Evolutionary conservation across 2,329 filamentous ascomycete species (phyloP).

Genomic region (Chaetomiaceae sp.): DNA sequence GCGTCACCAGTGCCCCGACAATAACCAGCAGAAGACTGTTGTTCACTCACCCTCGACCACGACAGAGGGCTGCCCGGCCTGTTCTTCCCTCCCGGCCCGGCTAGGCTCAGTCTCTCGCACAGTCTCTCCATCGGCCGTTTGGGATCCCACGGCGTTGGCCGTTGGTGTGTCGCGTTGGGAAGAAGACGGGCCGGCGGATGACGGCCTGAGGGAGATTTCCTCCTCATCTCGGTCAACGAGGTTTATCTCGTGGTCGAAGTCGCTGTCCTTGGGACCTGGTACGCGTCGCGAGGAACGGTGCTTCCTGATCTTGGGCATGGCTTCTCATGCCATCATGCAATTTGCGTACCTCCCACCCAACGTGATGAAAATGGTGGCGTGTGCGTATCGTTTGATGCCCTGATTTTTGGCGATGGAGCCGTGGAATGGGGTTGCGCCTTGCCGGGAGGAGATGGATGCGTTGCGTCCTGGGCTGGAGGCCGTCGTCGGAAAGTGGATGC

Average conservation of each 20-base stretch:
- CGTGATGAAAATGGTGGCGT: background rate
- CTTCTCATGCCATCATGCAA: slow-evolving; percentile 19
- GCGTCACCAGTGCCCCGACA: background rate
- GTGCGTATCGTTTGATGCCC: background rate
- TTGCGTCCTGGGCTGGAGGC: too few species aligned
- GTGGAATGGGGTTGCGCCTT: background rate
- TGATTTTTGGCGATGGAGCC: too few species aligned
- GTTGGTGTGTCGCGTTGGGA: slow-evolving; percentile 4
- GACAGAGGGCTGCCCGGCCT: slow-evolving; percentile 15
- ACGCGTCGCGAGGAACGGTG: slow-evolving; percentile 52
- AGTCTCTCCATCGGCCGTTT: background rate
- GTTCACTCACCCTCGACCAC: slow-evolving; percentile 22
- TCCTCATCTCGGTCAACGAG: slow-evolving; percentile 47
- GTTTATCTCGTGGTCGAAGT: slow-evolving; percentile 67
- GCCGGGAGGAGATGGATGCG: background rate
- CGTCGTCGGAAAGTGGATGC: too few species aligned
- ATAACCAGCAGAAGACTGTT: background rate
- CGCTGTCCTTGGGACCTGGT: slow-evolving; percentile 50
- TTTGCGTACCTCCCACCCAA: slow-evolving; percentile 7
- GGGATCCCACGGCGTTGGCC: background rate
- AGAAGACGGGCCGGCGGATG: slow-evolving; percentile 16
- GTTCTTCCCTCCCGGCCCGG: background rate
- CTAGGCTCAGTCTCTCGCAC: background rate
- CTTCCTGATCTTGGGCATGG: slow-evolving; percentile 39
- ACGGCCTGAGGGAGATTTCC: slow-evolving; percentile 7